A percentile compares a stretch with the other conserved stretches of the same genome.
Conservation (phyloP, 2,329 filamentous ascomycete genomes). For the Plectosphaerella cucumerina region DNA sequence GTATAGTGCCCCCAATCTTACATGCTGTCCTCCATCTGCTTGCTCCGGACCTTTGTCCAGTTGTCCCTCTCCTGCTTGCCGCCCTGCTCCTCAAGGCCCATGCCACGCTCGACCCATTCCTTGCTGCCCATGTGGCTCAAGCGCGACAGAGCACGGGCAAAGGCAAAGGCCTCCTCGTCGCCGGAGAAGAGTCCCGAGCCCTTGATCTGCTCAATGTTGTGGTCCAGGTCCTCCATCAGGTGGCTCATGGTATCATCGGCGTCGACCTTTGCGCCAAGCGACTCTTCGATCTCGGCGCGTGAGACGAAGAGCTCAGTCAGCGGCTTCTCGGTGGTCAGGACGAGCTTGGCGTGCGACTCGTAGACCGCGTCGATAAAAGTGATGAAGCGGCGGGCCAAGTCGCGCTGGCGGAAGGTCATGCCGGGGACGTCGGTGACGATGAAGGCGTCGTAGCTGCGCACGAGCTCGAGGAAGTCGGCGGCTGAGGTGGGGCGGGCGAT, state of each 20-base stretch:
- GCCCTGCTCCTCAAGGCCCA: conserved; percentile 60
- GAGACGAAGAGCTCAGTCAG: conserved; percentile 83
- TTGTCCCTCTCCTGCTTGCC: conserved; percentile 62
- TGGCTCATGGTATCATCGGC: conserved; percentile 69
- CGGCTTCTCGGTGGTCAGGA: conserved; percentile 84
- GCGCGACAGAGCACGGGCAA: conserved; percentile 80
- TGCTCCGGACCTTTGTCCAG: conserved; percentile 62
- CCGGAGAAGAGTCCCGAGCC: conserved; percentile 84
- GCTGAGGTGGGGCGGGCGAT: conserved; percentile 86
- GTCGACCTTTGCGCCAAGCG: conserved; percentile 39
- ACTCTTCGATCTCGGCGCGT: conserved; percentile 61
- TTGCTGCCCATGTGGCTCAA: conserved; percentile 89
- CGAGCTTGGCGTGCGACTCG: conserved; percentile 87
- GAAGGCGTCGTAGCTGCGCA: conserved; percentile 86
- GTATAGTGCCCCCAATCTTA: conserved; percentile 20
- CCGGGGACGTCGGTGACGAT: conserved; percentile 86
- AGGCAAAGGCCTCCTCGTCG: conserved; percentile 95
- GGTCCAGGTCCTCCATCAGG: conserved; percentile 82
- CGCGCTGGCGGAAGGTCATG: conserved; percentile 83
- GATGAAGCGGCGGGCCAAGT: conserved; percentile 89
- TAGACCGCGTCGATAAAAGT: conserved; percentile 98
- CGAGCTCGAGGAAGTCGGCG: conserved; percentile 91
- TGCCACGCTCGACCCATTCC: conserved; percentile 88
- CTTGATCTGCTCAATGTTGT: conserved; percentile 81
- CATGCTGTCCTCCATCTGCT: conserved; percentile 67